Evolutionary conservation across 306 rosid species (phyloP).

Genomic region (Erythrophleum fordii): DNA sequence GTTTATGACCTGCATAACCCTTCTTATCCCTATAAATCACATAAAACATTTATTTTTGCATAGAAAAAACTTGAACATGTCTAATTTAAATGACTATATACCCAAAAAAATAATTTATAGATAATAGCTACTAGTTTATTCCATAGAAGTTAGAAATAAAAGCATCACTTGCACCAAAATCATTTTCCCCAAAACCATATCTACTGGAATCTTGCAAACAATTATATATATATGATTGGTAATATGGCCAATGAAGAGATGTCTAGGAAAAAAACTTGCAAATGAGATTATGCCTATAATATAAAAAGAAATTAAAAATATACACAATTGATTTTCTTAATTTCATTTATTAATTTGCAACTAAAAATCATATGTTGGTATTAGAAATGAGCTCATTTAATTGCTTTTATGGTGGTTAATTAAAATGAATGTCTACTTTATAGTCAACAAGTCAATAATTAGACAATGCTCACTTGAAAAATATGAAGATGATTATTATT

Average conservation of each 20-base stretch:
- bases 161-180: slow-evolving; percentile 74
- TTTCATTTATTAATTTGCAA: not conserved
- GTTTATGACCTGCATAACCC: not conserved
- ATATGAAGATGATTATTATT: not conserved
- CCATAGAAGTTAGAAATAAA: slow-evolving; percentile 20
- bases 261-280: slow-evolving; percentile 7
- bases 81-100: not conserved
- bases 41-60: slow-evolving; percentile 29
- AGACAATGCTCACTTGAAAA: not conserved
- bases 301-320: slow-evolving; percentile 7
- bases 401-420: slow-evolving; percentile 8
- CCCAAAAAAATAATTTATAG: not conserved
- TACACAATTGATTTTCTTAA: slow-evolving; percentile 2
- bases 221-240: slow-evolving; percentile 17
- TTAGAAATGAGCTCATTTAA: not conserved
- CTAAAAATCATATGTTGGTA: not conserved
- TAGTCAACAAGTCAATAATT: not conserved
- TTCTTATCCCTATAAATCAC: slow-evolving; percentile 29
- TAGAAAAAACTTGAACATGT: slow-evolving; percentile 2
- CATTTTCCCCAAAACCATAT: slow-evolving; percentile 72
- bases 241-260: slow-evolving; percentile 10
- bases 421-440: slow-evolving; percentile 17
- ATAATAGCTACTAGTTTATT: slow-evolving; percentile 15
- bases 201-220: slow-evolving; percentile 82
- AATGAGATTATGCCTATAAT: slow-evolving; percentile 6